phyloP scores from a whole-genome alignment of 176 grass and related monocot genomes.

The Oropetium thomaeum region DNA sequence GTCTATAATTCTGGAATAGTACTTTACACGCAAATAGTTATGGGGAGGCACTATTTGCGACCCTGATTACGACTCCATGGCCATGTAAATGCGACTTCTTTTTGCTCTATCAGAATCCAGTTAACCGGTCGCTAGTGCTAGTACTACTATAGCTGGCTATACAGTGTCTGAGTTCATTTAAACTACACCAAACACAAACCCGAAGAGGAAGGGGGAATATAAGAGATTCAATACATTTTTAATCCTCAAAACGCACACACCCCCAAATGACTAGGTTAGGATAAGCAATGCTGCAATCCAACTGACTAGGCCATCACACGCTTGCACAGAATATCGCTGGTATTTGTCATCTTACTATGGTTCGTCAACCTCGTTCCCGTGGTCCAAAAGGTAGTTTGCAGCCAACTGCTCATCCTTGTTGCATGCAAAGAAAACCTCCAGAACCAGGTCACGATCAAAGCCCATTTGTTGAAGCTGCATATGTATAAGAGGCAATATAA shows the following conservation, averaged over 20 bases:
- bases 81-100: not conserved
- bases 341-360: not conserved
- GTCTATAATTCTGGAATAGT: too few relatives aligned
- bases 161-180: not conserved
- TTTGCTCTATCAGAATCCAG: not conserved
- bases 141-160: not conserved
- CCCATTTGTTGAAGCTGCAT: constrained; percentile 82
- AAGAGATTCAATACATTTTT: not conserved
- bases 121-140: not conserved
- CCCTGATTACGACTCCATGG: not conserved
- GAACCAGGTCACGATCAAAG: constrained; percentile 61
- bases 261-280: not conserved
- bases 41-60: too few relatives aligned
- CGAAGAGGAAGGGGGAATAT: not conserved
- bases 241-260: not conserved
- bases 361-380: constrained; percentile 78
- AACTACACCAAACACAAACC: not conserved
- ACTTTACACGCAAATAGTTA: too few relatives aligned
- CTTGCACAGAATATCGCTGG: not conserved
- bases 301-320: not conserved
- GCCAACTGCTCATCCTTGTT: constrained; percentile 81
- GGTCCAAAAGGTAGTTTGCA: constrained; percentile 83
- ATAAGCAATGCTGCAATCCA: not conserved
- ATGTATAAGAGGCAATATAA: not conserved
- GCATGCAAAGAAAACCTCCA: constrained; percentile 82